phyloP scores from a whole-genome alignment of 1,139 yeast genomes.

The Wickerhamomyces sp. region DNA sequence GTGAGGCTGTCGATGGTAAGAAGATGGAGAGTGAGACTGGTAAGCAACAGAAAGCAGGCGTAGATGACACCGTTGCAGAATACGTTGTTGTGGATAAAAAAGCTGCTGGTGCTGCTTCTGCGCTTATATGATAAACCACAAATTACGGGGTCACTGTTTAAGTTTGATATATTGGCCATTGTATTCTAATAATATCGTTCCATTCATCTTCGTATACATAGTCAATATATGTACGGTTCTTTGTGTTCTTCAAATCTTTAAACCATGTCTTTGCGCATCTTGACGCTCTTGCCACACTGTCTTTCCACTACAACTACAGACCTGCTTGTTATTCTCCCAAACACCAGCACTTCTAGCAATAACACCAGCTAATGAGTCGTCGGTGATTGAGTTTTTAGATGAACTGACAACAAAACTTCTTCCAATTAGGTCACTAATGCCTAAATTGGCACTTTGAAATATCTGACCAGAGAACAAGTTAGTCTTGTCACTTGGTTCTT shows the following conservation, averaged over 20 bases:
- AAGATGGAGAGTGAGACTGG: neutral
- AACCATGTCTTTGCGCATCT: conserved; percentile 62
- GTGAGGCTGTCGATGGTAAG: neutral
- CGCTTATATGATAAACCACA: neutral
- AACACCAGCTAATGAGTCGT: conserved; percentile 67
- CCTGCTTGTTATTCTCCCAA: conserved; percentile 93
- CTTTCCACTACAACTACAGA: conserved; percentile 93
- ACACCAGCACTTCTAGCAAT: conserved; percentile 95
- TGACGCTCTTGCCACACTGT: conserved; percentile 92
- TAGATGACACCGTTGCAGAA: no score
- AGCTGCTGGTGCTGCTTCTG: neutral
- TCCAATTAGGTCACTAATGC: conserved; percentile 68
- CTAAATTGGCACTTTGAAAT: conserved; percentile 53
- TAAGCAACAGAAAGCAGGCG: neutral
- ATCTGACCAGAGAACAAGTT: conserved; percentile 52
- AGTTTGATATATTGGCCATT: no score
- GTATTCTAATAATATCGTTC: no score
- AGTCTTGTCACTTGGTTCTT: conserved; percentile 29
- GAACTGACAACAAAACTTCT: conserved; percentile 65
- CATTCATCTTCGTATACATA: neutral
- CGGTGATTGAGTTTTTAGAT: conserved; percentile 31
- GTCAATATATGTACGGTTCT: neutral
- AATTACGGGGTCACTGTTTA: no score
- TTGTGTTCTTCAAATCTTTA: conserved; percentile 23
- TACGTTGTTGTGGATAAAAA: no score